phyloP scores from a whole-genome alignment of 2,329 filamentous ascomycete species.

The Diaporthe australafricana region DNA sequence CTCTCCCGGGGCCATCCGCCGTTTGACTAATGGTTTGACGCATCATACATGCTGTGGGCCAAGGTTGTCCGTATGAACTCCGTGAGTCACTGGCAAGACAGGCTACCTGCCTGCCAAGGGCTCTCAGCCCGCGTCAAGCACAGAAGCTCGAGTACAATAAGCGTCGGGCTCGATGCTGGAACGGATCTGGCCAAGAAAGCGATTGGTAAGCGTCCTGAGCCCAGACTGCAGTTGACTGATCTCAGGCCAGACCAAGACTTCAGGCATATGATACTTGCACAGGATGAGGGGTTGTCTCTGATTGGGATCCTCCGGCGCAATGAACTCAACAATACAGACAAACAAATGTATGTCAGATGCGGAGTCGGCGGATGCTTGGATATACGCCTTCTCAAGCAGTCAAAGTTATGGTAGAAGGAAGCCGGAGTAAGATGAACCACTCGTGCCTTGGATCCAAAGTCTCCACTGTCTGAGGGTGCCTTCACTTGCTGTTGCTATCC shows the following conservation, averaged over 20 bases:
- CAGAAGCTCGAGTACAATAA: not conserved
- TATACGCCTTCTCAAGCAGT: not conserved
- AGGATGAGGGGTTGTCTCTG: not conserved
- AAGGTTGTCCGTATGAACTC: not conserved
- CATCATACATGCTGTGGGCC: not conserved
- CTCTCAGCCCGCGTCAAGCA: too few relatives aligned
- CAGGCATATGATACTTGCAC: not conserved
- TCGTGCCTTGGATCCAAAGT: not conserved
- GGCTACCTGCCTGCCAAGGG: not conserved
- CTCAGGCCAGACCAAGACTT: not conserved
- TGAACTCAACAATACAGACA: not conserved
- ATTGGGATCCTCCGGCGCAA: not conserved
- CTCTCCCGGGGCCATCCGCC: not conserved
- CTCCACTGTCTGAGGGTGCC: not conserved
- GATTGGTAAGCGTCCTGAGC: not conserved
- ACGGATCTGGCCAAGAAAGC: not conserved
- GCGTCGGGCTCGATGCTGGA: not conserved
- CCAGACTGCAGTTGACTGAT: constrained; percentile 10
- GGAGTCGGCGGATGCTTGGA: not conserved
- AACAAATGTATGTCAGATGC: not conserved
- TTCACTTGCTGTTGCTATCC: not conserved
- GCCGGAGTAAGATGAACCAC: not conserved
- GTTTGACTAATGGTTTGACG: not conserved
- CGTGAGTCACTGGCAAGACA: not conserved
- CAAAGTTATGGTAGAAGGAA: not conserved